These are phyloP conservation scores for Aegle marmelos DNA, from an alignment of 345 rosid genomes.

Conservation along the genomic window DNA sequence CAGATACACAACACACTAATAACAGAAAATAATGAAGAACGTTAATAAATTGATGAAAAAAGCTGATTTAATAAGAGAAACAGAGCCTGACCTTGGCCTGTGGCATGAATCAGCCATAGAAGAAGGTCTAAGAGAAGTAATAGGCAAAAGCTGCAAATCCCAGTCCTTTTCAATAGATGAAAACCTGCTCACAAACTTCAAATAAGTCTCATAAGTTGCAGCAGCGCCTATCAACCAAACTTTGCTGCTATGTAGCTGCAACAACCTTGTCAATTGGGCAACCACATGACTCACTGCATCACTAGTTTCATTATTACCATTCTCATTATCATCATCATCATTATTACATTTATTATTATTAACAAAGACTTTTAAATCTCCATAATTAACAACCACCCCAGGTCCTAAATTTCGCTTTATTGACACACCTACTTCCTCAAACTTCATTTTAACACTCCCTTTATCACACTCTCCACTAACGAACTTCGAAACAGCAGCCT, in stretches of 20 bases:
- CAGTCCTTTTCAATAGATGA: slow-evolving; percentile 66
- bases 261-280: slow-evolving; percentile 40
- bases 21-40: neutral
- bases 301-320: slow-evolving; percentile 12
- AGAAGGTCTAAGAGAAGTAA: slow-evolving; percentile 45
- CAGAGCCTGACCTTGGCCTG: slow-evolving; percentile 57
- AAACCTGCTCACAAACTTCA: slow-evolving; percentile 49
- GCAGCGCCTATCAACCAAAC: slow-evolving; percentile 67
- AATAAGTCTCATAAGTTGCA: slow-evolving; percentile 52
- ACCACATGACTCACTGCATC: slow-evolving; percentile 42
- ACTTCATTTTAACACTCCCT: slow-evolving; percentile 27
- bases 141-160: slow-evolving; percentile 78
- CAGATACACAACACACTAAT: neutral
- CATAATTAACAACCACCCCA: slow-evolving; percentile 58
- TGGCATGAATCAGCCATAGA: slow-evolving; percentile 49
- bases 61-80: neutral
- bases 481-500: slow-evolving; percentile 34
- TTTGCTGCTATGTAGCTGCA: slow-evolving; percentile 41
- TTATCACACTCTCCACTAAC: slow-evolving; percentile 30
- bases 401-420: slow-evolving; percentile 38
- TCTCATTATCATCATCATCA: neutral
- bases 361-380: slow-evolving; percentile 52
- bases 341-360: neutral
- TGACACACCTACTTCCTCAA: slow-evolving; percentile 42
- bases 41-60: neutral